Conservation (phyloP, 1,284 basidiomycete species). For the Malassezia japonica region DNA sequence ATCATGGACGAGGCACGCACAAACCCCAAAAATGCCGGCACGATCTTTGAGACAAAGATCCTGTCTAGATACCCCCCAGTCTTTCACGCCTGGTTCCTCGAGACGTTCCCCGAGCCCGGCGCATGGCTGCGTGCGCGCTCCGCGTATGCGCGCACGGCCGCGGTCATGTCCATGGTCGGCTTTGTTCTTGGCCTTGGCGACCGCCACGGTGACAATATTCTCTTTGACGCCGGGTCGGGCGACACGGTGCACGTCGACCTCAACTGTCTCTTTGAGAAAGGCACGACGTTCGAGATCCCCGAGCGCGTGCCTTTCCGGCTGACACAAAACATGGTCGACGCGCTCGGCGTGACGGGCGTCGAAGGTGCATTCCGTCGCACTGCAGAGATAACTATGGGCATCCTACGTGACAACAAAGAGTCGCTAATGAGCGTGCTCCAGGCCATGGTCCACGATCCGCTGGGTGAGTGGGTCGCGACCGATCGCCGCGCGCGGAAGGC, state of each 20-base stretch:
- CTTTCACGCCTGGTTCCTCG: slow-evolving; percentile 95
- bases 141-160: slow-evolving; percentile 76
- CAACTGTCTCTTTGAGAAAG: slow-evolving; percentile 96
- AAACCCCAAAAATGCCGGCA: slow-evolving; percentile 53
- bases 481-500: slow-evolving; percentile 39
- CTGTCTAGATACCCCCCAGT: slow-evolving; percentile 61
- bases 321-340: slow-evolving; percentile 88
- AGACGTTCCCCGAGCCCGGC: slow-evolving; percentile 90
- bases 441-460: slow-evolving; percentile 92
- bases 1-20: slow-evolving; percentile 58
- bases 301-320: slow-evolving; percentile 92
- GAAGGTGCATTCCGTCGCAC: slow-evolving; percentile 89
- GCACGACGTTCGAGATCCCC: slow-evolving; percentile 72
- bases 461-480: slow-evolving; percentile 83
- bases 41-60: slow-evolving; percentile 59
- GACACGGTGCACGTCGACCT: slow-evolving; percentile 96
- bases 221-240: slow-evolving; percentile 78
- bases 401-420: slow-evolving; percentile 83
- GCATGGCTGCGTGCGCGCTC: slow-evolving; percentile 84
- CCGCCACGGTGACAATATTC: slow-evolving; percentile 91
- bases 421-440: slow-evolving; percentile 92
- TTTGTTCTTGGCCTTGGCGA: slow-evolving; percentile 96
- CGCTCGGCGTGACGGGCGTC: slow-evolving; percentile 81
- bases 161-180: slow-evolving; percentile 98
- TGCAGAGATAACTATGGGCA: slow-evolving; percentile 79